Evolutionary conservation across 1,284 basidiomycete genomes (phyloP).

Genomic region (Farysia itapuensis): DNA sequence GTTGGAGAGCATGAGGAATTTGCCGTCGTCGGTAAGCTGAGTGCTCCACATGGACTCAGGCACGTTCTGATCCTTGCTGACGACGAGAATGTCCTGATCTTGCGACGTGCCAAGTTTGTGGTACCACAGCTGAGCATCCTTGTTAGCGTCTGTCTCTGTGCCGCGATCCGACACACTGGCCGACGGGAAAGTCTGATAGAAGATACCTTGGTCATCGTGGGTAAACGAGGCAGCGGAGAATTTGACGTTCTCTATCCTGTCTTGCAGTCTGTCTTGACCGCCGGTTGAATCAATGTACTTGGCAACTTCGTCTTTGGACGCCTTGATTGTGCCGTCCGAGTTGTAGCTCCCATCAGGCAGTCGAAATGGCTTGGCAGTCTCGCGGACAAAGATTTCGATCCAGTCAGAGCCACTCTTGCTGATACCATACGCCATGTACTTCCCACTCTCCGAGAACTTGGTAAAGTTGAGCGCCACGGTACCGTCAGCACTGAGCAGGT

Average conservation of each 20-base stretch:
- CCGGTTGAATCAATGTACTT: slow-evolving; percentile 30
- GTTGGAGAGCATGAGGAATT: slow-evolving; percentile 47
- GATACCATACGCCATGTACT: slow-evolving; percentile 54
- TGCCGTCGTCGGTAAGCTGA: slow-evolving; percentile 49
- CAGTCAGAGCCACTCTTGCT: slow-evolving; percentile 57
- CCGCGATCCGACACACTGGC: slow-evolving; percentile 47
- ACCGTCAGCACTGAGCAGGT: slow-evolving; percentile 52
- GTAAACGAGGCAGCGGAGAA: slow-evolving; percentile 49
- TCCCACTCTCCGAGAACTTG: slow-evolving; percentile 52
- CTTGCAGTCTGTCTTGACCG: slow-evolving; percentile 45
- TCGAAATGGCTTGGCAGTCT: slow-evolving; percentile 45
- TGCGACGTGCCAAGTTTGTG: slow-evolving; percentile 53
- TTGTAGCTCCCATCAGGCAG: slow-evolving; percentile 29
- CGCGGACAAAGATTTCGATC: slow-evolving; percentile 50
- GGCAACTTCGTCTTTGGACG: slow-evolving; percentile 21
- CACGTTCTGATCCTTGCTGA: slow-evolving; percentile 45
- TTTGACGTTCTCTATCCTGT: slow-evolving; percentile 52
- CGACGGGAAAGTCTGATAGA: slow-evolving; percentile 55
- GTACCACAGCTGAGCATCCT: slow-evolving; percentile 55
- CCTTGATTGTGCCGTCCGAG: slow-evolving; percentile 30
- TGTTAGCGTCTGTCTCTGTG: slow-evolving; percentile 55
- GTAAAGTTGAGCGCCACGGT: slow-evolving; percentile 50
- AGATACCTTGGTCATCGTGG: slow-evolving; percentile 55
- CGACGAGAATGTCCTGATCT: slow-evolving; percentile 48
- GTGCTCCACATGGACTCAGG: slow-evolving; percentile 50